Evolutionary conservation across 202 grass and related monocot species (phyloP).

Genomic region (Panicum virgatum): DNA sequence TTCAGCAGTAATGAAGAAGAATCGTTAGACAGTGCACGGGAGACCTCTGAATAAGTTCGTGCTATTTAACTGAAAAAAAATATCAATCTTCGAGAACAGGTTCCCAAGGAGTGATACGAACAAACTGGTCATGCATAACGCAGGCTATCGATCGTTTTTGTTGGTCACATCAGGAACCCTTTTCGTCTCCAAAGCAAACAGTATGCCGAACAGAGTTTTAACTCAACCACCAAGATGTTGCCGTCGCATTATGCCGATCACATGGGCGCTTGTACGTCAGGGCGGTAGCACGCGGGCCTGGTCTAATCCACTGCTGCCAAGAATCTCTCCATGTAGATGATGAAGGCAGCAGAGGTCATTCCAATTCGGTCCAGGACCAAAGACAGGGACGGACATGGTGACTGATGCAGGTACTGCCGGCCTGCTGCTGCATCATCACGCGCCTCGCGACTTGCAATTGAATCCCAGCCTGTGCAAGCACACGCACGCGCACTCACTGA

Average conservation of each 20-base stretch:
- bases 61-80: not conserved
- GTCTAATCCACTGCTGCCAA: slow-evolving; percentile 9
- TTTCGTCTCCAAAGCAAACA: not conserved
- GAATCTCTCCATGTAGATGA: slow-evolving; percentile 2
- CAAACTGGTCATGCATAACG: not conserved
- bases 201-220: not conserved
- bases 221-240: not conserved
- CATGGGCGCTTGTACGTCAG: slow-evolving; percentile 14
- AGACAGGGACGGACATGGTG: not conserved
- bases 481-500: not conserved
- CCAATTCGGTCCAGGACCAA: not conserved
- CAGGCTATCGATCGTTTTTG: not conserved
- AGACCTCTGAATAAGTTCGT: not conserved
- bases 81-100: not conserved
- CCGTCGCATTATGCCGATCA: not conserved
- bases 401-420: not conserved
- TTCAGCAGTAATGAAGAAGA: too few species aligned
- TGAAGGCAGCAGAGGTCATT: not conserved
- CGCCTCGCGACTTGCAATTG: not conserved
- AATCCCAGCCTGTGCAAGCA: not conserved
- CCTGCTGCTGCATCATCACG: not conserved
- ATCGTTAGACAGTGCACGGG: too few species aligned
- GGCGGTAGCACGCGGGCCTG: not conserved
- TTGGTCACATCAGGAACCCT: not conserved
- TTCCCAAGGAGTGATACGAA: not conserved